Conservation (phyloP, 768 basidiomycete species). For the Lyophyllum shimeji region DNA sequence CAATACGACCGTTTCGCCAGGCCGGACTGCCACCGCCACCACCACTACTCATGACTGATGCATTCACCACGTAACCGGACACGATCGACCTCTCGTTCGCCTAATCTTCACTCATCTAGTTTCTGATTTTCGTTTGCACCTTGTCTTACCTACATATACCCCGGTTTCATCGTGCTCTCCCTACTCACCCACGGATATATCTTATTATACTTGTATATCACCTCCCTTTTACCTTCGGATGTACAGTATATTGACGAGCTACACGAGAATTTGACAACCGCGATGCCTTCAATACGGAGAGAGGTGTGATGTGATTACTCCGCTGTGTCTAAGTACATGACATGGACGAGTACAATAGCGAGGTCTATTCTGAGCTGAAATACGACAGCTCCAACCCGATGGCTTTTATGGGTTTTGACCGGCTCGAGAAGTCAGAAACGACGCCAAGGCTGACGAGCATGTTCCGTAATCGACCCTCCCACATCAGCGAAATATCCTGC, state of each 20-base stretch:
- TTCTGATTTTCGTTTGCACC: not conserved
- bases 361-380: slow-evolving; percentile 60
- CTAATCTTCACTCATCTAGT: not conserved
- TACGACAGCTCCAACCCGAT: slow-evolving; percentile 94
- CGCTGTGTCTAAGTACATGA: not conserved
- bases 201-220: slow-evolving; percentile 13
- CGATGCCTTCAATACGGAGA: not conserved
- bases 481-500: slow-evolving; percentile 87
- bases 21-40: slow-evolving; percentile 22
- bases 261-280: not conserved
- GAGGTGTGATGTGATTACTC: not conserved
- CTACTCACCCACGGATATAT: not conserved
- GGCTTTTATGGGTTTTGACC: slow-evolving; percentile 84
- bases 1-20: slow-evolving; percentile 20
- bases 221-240: slow-evolving; percentile 13
- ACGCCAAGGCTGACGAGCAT: slow-evolving; percentile 89
- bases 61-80: not conserved
- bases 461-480: slow-evolving; percentile 91
- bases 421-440: slow-evolving; percentile 84
- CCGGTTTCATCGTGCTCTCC: not conserved
- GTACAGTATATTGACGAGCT: slow-evolving; percentile 15
- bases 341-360: not conserved
- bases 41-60: slow-evolving; percentile 25
- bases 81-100: not conserved
- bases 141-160: slow-evolving; percentile 1